phyloP scores from a whole-genome alignment of 2,329 filamentous ascomycete species.

The Seiridium unicorne region DNA sequence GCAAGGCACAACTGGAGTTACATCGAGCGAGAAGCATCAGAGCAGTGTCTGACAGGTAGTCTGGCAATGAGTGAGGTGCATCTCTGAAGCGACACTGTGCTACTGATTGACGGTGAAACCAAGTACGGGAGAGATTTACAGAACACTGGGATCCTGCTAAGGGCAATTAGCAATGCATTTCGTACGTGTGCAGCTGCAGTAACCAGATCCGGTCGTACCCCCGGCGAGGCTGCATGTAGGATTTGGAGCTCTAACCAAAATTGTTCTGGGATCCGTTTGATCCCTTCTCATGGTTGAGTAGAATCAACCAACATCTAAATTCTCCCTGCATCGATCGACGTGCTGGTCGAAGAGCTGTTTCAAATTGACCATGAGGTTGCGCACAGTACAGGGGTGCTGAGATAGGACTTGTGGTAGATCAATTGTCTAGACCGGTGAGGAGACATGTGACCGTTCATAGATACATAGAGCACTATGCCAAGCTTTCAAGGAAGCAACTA shows the following conservation, averaged over 20 bases:
- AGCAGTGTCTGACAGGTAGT: too few species aligned
- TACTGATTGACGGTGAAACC: background rate
- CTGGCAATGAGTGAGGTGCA: too few species aligned
- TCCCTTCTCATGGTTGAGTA: background rate
- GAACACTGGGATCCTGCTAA: background rate
- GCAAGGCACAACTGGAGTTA: too few species aligned
- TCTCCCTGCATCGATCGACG: background rate
- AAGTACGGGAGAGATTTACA: background rate
- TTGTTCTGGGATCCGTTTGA: background rate
- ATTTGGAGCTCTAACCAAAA: background rate
- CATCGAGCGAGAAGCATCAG: too few species aligned
- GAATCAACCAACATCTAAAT: background rate
- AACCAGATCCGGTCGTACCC: background rate
- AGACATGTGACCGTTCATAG: background rate
- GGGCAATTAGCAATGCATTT: background rate
- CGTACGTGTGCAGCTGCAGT: background rate
- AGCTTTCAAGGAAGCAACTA: background rate
- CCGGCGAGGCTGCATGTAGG: background rate
- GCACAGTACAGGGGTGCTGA: background rate
- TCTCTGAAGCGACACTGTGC: background rate
- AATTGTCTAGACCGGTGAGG: background rate
- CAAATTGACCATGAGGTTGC: background rate
- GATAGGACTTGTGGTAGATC: background rate
- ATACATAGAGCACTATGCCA: background rate
- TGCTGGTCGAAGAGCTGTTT: background rate